Conservation (phyloP, 768 basidiomycete genomes). For the Trametes meyenii region DNA sequence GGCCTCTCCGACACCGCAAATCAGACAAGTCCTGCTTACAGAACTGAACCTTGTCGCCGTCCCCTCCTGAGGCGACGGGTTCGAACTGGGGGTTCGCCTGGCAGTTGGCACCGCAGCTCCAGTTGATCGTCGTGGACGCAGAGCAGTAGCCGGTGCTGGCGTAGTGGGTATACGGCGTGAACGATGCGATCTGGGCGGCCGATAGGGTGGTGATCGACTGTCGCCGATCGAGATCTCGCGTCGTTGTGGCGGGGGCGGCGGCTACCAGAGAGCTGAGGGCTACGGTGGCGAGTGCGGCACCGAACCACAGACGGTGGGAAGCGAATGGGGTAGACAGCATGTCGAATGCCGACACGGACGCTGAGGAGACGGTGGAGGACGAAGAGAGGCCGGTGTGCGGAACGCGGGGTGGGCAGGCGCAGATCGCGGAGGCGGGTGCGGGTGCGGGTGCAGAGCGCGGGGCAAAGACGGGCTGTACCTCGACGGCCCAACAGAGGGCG, state of each 20-base stretch:
- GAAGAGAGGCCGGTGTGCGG: background rate
- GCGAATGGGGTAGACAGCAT: background rate
- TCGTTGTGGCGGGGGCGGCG: constrained; percentile 7
- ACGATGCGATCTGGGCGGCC: constrained; percentile 31
- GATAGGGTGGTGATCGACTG: constrained; percentile 30
- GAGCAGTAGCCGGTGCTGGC: constrained; percentile 39
- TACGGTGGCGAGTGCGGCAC: background rate
- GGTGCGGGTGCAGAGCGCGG: background rate
- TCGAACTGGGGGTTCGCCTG: constrained; percentile 49
- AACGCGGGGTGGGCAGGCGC: background rate
- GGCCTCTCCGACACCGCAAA: background rate
- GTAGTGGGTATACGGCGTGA: constrained; percentile 35
- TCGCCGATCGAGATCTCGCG: constrained; percentile 2
- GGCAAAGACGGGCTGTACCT: background rate
- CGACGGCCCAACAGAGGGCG: background rate
- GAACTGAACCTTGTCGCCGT: constrained; percentile 46
- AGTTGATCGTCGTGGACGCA: constrained; percentile 29
- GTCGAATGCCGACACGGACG: background rate
- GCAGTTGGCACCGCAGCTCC: constrained; percentile 44
- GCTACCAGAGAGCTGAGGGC: background rate
- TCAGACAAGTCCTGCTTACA: constrained; percentile 33
- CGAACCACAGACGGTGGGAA: background rate
- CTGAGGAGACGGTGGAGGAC: background rate
- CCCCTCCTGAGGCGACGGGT: constrained; percentile 51
- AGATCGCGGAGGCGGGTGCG: constrained; percentile 9